Base-by-base conservation (phyloP, 2,329 filamentous ascomycete genomes). In the Ascocoryne sarcoides region DNA sequence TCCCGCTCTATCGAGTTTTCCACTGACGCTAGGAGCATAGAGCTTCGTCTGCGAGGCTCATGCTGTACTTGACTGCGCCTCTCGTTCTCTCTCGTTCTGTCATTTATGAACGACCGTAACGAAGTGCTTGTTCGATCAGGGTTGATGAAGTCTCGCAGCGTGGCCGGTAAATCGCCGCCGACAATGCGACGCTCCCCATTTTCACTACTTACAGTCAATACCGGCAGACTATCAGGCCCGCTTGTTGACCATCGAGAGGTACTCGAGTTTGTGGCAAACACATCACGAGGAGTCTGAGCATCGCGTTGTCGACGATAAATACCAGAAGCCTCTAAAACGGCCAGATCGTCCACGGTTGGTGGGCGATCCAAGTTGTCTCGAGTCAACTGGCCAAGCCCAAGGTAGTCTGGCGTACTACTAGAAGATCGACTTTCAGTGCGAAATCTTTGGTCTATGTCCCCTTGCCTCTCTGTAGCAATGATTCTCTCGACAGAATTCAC, bases 261-360 rank as follows among this genome's bases (percentile, higher is more conserved):
- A 4, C 19, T 26, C 31, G 45, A 44, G 17, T 18, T 18, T 18
- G 12, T 10, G 19, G 32, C 5, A 23, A 44, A 37, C 10, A 44
- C 41, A 37, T 54, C 55, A 37, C 49, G 50, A 16, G 47, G 38
- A 37, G 46, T 44, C 28, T 52, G 43, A 26, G 45, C 49, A 33
- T 55, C 48, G 54, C 69, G 46, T 54, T 63, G 59, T 21, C 71
- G 66, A 23, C 75, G 69, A 37, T 73, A 68, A 20, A 65, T 65
- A 45, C 75, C 69, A 19, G 76, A 64, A 2, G 73, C 73, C 43
- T 78, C 73, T 3, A 79, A 59, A 1, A 78, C 71, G 32, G 70
- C 58, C 2, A 70, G 71, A 48, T 80, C 76, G 36, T 75, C 71
- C 1, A 67, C 46, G 2, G 67, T 61, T 39, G 75, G 73, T 19